These are phyloP conservation scores for Quercus alba DNA, from an alignment of 306 rosid species.

Conservation along the genomic window DNA sequence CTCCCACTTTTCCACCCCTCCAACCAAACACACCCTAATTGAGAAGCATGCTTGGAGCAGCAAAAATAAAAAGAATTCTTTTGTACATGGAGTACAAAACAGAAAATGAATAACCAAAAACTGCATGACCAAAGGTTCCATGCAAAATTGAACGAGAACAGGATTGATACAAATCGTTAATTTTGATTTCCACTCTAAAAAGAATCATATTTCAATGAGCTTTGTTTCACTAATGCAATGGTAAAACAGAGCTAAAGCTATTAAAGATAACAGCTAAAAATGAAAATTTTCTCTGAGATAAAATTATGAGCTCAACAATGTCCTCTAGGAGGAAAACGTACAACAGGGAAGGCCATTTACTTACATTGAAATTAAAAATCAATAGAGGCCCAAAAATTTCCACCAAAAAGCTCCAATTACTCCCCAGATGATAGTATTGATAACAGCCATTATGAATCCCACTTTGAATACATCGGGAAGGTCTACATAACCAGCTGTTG, in stretches of 20 bases:
- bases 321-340: constrained; percentile 27
- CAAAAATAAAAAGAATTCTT: not conserved
- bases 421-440: constrained; percentile 78
- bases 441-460: constrained; percentile 69
- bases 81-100: not conserved
- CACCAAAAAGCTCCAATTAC: constrained; percentile 83
- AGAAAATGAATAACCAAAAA: not conserved
- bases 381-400: constrained; percentile 86
- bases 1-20: too few relatives aligned
- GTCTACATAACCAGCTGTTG: constrained; percentile 86
- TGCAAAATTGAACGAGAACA: not conserved
- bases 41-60: not conserved
- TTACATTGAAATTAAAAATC: constrained; percentile 40
- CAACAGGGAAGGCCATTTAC: constrained; percentile 30
- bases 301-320: constrained; percentile 37
- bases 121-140: not conserved
- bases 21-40: not conserved
- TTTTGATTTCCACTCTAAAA: constrained; percentile 17
- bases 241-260: not conserved
- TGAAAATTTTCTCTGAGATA: constrained; percentile 13
- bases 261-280: constrained; percentile 5
- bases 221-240: constrained; percentile 22
- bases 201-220: not conserved
- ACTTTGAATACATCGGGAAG: constrained; percentile 77
- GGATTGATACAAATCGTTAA: constrained; percentile 4